Evolutionary conservation across 148 eudicot species (phyloP), one percentile per base, ranked within the genome.

Genomic region (Silene latifolia): DNA sequence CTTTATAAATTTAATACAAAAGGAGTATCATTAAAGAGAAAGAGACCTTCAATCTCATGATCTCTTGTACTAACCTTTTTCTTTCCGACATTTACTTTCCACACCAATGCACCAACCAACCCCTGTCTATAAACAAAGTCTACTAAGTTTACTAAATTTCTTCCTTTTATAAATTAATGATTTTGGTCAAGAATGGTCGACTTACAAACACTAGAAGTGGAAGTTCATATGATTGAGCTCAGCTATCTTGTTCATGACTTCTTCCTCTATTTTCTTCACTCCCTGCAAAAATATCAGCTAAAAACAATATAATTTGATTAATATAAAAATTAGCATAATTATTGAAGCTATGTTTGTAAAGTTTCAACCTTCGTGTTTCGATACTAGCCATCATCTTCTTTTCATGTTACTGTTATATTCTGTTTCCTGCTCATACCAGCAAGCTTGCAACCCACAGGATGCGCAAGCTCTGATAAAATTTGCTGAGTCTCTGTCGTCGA

Each of bases 151-250:
- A 69, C 72, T 35, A 69, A 69, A 69, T 20, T 5, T 56, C n/a
- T 21, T 19, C 17, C 58, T 61, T 73, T 47, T 66, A 65, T 35
- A 47, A n/a, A 53, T 3, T 10, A 2, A 42, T 46, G 72, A 69
- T 32, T 72, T 68, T 76, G 66, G 77, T 77, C 72, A 77, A 77
- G 74, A 73, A 76, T 65, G 75, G 69, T 81, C 73, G 74, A 80
- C 79, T 57, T 74, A 83, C 72, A 62, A 78, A 72, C 77, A 79
- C 73, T 58, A 60, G 84, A 80, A 76, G 79, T 74, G 74, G 82
- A 72, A 76, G 83, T 82, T 84, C 85, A 80, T 83, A 83, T 83
- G 88, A 83, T 69, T 80, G 78, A 82, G 80, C 78, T 78, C 65
- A 77, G 80, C 76, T 77, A 78, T 82, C 80, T 79, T 80, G 86